Evolutionary conservation across 2,329 filamentous ascomycete genomes (phyloP), one percentile per base, ranked within the genome.

Genomic region (Diaporthe helianthi): DNA sequence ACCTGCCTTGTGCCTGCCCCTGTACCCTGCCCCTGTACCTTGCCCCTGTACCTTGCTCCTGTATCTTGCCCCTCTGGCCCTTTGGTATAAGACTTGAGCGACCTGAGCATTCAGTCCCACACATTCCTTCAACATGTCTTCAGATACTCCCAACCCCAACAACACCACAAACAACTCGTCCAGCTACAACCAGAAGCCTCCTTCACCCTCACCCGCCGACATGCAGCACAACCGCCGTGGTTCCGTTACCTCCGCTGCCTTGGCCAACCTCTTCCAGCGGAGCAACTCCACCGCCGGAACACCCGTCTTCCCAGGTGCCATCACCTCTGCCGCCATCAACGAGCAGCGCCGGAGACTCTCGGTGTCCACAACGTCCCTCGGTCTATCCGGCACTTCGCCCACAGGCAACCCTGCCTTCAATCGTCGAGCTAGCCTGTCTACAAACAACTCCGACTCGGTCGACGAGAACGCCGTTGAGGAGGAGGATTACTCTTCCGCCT

Each of bases 401-500:
- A 88, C 76, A 83, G 85, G 79, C 74, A 73, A 83, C 76, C 72
- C 84, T 75, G 80, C 84, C 52, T 85, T 87, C 75, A 77, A 77
- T 69, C 86, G 90, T 70, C 88, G 89, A 69, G 86, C 86, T 68
- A 94, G 92, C 79, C 82, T 92, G 73, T 93, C 91, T 1, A 93
- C 92, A 76, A 88, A 84, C 74, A 82, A 81, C 66, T 89, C 87
- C 4, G 86, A 88, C 68, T 87, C 86, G 2, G 85, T 90, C 71
- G 92, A 94, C 73, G 92, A 94, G 80, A 90, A 82, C 74, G 92
- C 91, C 60, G 86, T 92, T 71, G 90, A 93, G 72, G 92, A 94
- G 70, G 88, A 90, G 51, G 88, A 90, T 26, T 81, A 83, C 66
- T 80, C 83, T 47, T 79, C 83, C n/a, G 78, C 80, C 64, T 78